Conservation (phyloP, 805 yeast species). For the Saturnispora besseyi region DNA sequence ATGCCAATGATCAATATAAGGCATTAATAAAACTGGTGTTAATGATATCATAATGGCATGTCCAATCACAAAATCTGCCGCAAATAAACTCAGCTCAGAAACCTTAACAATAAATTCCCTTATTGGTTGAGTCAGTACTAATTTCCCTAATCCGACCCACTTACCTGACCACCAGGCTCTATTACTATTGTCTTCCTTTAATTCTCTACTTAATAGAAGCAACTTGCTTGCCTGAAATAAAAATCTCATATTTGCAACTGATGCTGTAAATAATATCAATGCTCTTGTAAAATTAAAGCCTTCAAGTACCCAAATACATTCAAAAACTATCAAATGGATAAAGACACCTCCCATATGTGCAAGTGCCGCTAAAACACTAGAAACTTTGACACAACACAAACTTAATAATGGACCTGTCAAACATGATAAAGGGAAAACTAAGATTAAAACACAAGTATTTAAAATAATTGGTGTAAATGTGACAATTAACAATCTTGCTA, state of each 20-base stretch:
- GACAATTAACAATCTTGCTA: conserved; percentile 51
- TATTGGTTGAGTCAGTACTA: conserved; percentile 34
- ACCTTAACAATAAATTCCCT: conserved; percentile 39
- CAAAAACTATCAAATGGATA: conserved; percentile 28
- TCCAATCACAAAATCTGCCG: conserved; percentile 39
- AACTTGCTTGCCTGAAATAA: conserved; percentile 28
- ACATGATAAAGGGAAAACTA: conserved; percentile 30
- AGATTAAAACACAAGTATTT: conserved; percentile 27
- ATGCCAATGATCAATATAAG: conserved; percentile 41
- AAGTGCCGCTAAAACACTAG: conserved; percentile 32
- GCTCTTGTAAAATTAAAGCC: conserved; percentile 34
- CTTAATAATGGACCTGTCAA: conserved; percentile 31
- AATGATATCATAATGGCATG: conserved; percentile 33
- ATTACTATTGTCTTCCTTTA: conserved; percentile 33
- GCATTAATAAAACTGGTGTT: conserved; percentile 35
- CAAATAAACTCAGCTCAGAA: conserved; percentile 37
- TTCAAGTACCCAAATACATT: conserved; percentile 33
- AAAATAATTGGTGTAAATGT: conserved; percentile 40
- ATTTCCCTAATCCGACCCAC: conserved; percentile 34
- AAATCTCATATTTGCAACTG: conserved; percentile 31
- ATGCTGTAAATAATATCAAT: conserved; percentile 32
- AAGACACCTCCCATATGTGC: conserved; percentile 32
- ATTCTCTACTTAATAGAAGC: conserved; percentile 33
- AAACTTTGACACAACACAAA: conserved; percentile 27
- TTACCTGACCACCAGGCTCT: conserved; percentile 49